phyloP scores from a whole-genome alignment of 176 grass and related monocot genomes.

The Areca catechu region DNA sequence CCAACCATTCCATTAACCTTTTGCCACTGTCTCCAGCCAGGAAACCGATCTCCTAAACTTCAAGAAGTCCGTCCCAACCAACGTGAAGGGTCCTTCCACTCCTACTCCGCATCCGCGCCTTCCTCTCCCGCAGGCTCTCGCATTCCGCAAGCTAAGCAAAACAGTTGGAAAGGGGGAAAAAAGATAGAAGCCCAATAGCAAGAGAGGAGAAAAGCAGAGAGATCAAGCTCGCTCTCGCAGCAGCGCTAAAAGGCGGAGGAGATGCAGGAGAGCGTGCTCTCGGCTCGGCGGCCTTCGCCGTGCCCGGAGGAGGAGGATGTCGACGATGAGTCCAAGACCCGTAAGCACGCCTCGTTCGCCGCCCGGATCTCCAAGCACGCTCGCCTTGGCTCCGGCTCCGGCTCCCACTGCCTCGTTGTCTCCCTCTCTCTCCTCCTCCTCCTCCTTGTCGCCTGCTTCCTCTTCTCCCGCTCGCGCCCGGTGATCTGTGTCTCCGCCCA shows the following conservation, averaged over 20 bases:
- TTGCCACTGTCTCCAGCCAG: no score
- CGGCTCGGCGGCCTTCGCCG: constrained; percentile 17
- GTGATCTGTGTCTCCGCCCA: constrained; percentile 38
- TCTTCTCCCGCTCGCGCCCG: constrained; percentile 24
- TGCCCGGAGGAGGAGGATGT: constrained; percentile 8
- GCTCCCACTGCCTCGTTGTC: constrained; percentile 17
- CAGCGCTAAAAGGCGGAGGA: neutral
- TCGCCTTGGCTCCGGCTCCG: constrained; percentile 19
- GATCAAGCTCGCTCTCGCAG: no score
- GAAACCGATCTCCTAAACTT: no score
- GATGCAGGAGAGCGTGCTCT: constrained; percentile 19
- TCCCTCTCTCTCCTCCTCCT: constrained; percentile 33
- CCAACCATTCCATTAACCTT: no score
- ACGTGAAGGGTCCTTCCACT: no score
- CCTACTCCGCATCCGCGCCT: no score
- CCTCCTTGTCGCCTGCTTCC: constrained; percentile 32
- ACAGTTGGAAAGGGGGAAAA: no score
- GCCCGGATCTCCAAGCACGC: constrained; percentile 29
- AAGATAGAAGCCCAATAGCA: no score
- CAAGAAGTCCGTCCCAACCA: no score
- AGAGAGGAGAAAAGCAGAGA: no score
- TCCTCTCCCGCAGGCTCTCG: no score
- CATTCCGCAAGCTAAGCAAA: no score
- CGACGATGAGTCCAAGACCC: constrained; percentile 44
- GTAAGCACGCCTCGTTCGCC: constrained; percentile 35